Evolutionary conservation across 352 stramenopile genomes (phyloP).

Genomic region (Pythium coloratum): DNA sequence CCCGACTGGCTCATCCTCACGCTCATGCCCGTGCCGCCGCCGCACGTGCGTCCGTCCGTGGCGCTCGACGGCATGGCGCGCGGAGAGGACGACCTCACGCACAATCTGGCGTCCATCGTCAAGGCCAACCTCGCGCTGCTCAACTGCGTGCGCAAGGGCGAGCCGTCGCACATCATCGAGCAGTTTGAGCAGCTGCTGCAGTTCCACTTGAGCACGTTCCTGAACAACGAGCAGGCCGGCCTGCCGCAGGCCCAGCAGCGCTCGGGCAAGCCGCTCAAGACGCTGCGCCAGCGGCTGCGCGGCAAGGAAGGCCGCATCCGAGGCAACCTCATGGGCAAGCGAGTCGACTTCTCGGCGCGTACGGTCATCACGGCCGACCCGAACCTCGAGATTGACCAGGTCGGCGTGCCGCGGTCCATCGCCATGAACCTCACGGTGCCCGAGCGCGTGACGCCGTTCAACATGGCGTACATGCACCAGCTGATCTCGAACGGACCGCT

Average conservation of each 20-base stretch:
- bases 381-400: slow-evolving; percentile 98
- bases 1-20: slow-evolving; percentile 99
- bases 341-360: slow-evolving; percentile 98
- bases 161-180: slow-evolving; percentile 95
- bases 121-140: slow-evolving; percentile 97
- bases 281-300: slow-evolving; percentile 94
- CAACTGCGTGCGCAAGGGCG: slow-evolving; percentile 94
- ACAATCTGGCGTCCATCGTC: slow-evolving; percentile 97
- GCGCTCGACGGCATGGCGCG: slow-evolving; percentile 92
- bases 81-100: slow-evolving; percentile 98
- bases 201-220: slow-evolving; percentile 90
- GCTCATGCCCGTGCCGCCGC: slow-evolving; percentile 97
- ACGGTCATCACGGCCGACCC: slow-evolving; percentile 99
- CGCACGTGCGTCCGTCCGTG: slow-evolving; percentile 97
- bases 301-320: slow-evolving; percentile 98
- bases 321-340: slow-evolving; percentile 99
- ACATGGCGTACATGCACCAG: slow-evolving; percentile 94
- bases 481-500: slow-evolving; percentile 96
- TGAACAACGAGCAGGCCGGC: slow-evolving; percentile 98
- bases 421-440: slow-evolving; percentile 99
- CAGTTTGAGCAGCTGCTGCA: slow-evolving; percentile 90
- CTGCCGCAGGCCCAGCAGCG: slow-evolving; percentile 96
- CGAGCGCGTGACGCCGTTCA: slow-evolving; percentile 98
- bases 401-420: slow-evolving; percentile 97
- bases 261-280: slow-evolving; percentile 97